Percentiles rank a stretch among this genome's conserved stretches.
Evolutionary conservation across 2,329 filamentous ascomycete genomes (phyloP).

Genomic region (Apiospora sp.): DNA sequence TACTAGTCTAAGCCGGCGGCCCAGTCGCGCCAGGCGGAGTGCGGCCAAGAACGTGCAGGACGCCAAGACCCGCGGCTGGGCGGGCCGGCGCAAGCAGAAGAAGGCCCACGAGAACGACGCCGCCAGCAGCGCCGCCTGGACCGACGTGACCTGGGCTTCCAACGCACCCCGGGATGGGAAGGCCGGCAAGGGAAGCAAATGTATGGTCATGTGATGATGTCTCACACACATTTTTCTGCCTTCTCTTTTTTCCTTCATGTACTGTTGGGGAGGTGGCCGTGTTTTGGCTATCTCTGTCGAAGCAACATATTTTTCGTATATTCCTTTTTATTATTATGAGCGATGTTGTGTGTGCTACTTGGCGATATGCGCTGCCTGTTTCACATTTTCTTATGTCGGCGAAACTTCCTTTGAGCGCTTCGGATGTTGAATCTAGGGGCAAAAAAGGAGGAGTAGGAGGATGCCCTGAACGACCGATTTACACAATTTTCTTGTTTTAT

Average conservation of each 20-base stretch:
- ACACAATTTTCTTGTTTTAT: neutral
- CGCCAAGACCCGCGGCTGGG: conserved; percentile 66
- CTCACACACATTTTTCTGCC: neutral
- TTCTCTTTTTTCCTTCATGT: neutral
- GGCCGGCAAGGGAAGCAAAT: conserved; percentile 52
- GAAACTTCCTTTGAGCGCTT: neutral
- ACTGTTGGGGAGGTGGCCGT: neutral
- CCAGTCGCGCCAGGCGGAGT: conserved; percentile 65
- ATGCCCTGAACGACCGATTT: conserved; percentile 3
- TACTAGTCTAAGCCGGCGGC: conserved; percentile 54
- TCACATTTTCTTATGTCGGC: neutral
- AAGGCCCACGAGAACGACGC: conserved; percentile 50
- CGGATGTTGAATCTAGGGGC: neutral
- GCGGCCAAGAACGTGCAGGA: conserved; percentile 70
- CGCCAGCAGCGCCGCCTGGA: conserved; percentile 59
- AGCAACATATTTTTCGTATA: neutral
- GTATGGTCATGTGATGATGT: conserved; percentile 56
- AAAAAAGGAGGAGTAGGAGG: neutral
- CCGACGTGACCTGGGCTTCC: conserved; percentile 53
- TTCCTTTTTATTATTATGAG: neutral
- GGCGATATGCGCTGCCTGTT: neutral
- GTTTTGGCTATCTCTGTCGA: neutral
- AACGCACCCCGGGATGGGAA: conserved; percentile 32
- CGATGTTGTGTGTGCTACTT: neutral
- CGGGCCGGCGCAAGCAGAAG: conserved; percentile 48